Percentiles rank a stretch among this genome's conserved stretches.
phyloP scores from a whole-genome alignment of 495 filamentous ascomycete species.

The Trichoderma virens region DNA sequence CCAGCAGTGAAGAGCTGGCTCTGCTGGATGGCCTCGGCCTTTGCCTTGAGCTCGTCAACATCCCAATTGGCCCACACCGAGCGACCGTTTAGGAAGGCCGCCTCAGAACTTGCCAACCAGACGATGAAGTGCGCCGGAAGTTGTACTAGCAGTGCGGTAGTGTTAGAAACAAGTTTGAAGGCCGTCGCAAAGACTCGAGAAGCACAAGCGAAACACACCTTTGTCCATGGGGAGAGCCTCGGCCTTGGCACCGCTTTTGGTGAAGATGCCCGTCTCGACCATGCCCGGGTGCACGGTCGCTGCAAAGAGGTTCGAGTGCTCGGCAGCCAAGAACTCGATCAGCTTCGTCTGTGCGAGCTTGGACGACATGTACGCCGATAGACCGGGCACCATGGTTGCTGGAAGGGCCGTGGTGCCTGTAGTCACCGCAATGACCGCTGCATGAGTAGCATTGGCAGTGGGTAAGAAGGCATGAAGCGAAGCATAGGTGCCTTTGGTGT shows the following conservation, averaged over 20 bases:
- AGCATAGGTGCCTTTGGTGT: background rate
- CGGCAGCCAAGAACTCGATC: conserved; percentile 26
- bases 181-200: background rate
- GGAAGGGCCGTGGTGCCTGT: background rate
- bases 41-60: conserved; percentile 31
- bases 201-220: background rate
- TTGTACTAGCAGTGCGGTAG: conserved; percentile 15
- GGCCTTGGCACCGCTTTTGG: background rate
- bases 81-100: conserved; percentile 31
- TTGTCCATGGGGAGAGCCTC: background rate
- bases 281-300: conserved; percentile 36
- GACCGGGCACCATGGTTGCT: conserved; percentile 15
- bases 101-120: conserved; percentile 33
- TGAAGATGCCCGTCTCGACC: conserved; percentile 24
- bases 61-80: conserved; percentile 41
- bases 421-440: background rate
- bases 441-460: background rate
- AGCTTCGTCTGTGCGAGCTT: conserved; percentile 31
- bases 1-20: background rate
- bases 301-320: conserved; percentile 29
- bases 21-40: background rate
- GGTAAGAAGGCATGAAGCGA: conserved; percentile 2
- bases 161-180: background rate
- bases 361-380: conserved; percentile 28
- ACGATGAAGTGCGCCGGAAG: conserved; percentile 33